Percentiles rank a stretch among this genome's conserved stretches.
Evolutionary conservation across 2,329 filamentous ascomycete genomes (phyloP).

Genomic region (Pseudomassariella vexata): DNA sequence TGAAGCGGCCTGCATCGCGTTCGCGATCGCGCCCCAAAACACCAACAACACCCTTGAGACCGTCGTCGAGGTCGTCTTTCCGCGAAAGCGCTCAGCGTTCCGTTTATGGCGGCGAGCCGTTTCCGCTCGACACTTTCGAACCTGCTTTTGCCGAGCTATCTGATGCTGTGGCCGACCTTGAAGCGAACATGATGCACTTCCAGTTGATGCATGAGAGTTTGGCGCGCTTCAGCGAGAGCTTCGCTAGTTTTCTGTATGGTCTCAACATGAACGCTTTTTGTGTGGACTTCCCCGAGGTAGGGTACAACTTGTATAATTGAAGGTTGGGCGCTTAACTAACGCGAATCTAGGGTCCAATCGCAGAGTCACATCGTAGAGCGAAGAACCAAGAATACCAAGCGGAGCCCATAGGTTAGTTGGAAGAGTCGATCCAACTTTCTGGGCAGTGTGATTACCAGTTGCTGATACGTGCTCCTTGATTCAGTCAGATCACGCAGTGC

Average conservation of each 20-base stretch:
- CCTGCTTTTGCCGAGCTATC: constrained; percentile 89
- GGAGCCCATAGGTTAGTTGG: constrained; percentile 7
- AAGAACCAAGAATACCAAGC: constrained; percentile 50
- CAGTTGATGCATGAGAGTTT: constrained; percentile 96
- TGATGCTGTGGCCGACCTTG: constrained; percentile 90
- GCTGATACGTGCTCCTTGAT: no score
- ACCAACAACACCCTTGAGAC: constrained; percentile 86
- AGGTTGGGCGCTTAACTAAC: no score
- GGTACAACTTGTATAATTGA: no score
- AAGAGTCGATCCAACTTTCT: no score
- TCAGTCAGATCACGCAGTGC: constrained; percentile 20
- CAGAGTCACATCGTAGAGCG: constrained; percentile 72
- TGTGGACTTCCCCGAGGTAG: constrained; percentile 91
- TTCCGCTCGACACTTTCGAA: constrained; percentile 77
- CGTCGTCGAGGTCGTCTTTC: constrained; percentile 83
- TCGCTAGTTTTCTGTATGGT: constrained; percentile 91
- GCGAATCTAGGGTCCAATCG: constrained; percentile 73
- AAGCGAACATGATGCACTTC: constrained; percentile 96
- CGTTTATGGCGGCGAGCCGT: constrained; percentile 45
- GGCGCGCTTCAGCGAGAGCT: constrained; percentile 89
- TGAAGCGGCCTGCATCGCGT: constrained; percentile 8
- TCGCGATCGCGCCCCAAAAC: constrained; percentile 73
- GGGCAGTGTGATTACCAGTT: no score
- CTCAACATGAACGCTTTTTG: constrained; percentile 99
- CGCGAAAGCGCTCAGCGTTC: constrained; percentile 65